These are phyloP conservation scores for Fusarium circinatum DNA, from an alignment of 2,329 filamentous ascomycete genomes.

Conservation along the genomic window DNA sequence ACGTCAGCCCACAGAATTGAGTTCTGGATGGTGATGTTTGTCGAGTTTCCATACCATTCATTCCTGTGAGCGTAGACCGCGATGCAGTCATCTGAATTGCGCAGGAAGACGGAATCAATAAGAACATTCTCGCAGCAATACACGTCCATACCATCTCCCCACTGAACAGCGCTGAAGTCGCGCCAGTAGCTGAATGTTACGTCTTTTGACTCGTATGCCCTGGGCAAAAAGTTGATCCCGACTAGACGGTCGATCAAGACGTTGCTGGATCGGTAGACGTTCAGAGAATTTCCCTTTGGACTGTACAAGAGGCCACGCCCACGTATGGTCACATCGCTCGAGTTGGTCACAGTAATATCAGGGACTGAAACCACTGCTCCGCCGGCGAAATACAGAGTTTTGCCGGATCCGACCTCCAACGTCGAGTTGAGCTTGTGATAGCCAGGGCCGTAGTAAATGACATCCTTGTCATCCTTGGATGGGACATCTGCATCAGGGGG, in stretches of 20 bases:
- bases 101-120: not conserved
- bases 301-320: not conserved
- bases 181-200: not conserved
- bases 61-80: not conserved
- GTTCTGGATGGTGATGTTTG: not conserved
- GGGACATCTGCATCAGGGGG: rapidly evolving
- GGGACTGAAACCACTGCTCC: not conserved
- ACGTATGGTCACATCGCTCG: not conserved
- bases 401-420: not conserved
- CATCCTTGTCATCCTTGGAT: rapidly evolving
- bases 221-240: rapidly evolving
- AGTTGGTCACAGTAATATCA: rapidly evolving
- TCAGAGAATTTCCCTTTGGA: not conserved
- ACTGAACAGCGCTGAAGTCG: not conserved
- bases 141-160: not conserved
- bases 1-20: not conserved
- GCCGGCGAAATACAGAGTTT: not conserved
- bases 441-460: not conserved
- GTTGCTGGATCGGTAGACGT: not conserved
- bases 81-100: not conserved
- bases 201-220: not conserved
- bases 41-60: not conserved
- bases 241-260: not conserved
- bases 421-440: not conserved
- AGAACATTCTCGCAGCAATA: not conserved